Evolutionary conservation across 768 basidiomycete genomes (phyloP).

Genomic region (Mycena sanguinolenta): DNA sequence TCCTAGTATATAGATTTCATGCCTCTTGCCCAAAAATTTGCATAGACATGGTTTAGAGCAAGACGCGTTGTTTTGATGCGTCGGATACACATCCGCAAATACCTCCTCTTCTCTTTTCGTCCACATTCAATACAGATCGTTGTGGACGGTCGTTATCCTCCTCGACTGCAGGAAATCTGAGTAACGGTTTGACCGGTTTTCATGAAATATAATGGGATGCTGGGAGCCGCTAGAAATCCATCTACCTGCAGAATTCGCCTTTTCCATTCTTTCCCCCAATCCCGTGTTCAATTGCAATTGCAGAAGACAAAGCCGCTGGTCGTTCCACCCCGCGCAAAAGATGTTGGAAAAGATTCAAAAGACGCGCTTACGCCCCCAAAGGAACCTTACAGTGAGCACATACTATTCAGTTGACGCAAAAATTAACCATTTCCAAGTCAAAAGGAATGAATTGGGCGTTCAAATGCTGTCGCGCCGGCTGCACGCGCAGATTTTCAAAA

Average conservation of each 20-base stretch:
- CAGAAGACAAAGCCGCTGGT: constrained; percentile 7
- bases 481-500: constrained; percentile 86
- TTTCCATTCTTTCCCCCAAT: constrained; percentile 15
- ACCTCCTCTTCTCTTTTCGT: background rate
- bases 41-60: constrained; percentile 65
- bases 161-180: too few relatives aligned
- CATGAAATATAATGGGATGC: constrained; percentile 23
- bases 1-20: constrained; percentile 1
- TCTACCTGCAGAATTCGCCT: constrained; percentile 26
- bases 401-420: background rate
- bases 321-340: constrained; percentile 1
- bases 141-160: too few relatives aligned
- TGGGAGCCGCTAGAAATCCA: constrained; percentile 17
- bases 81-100: background rate
- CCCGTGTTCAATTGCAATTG: constrained; percentile 14
- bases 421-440: constrained; percentile 52
- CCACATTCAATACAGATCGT: too few relatives aligned
- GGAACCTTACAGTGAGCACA: constrained; percentile 27
- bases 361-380: background rate
- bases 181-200: background rate
- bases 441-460: constrained; percentile 92
- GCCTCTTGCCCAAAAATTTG: constrained; percentile 81
- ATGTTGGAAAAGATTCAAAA: constrained; percentile 12
- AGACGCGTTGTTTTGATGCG: background rate
- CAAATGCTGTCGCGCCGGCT: constrained; percentile 89